phyloP scores from a whole-genome alignment of 306 rosid species.

The Corylus avellana region DNA sequence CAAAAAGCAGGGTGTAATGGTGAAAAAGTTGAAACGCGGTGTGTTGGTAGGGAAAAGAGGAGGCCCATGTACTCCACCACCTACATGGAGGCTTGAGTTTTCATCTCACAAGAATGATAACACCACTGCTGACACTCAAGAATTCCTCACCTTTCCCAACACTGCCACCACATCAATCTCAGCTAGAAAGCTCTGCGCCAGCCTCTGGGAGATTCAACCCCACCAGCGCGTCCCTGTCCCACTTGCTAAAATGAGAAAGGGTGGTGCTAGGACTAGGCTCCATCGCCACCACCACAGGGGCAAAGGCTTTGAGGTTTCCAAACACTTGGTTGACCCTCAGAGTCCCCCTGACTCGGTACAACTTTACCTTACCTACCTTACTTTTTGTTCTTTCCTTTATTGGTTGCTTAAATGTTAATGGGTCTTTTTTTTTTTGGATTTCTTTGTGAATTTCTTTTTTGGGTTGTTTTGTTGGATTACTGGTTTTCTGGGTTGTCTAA shows the following conservation, averaged over 20 bases:
- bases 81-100: constrained; percentile 70
- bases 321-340: constrained; percentile 30
- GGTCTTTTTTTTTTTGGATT: background rate
- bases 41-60: constrained; percentile 54
- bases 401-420: background rate
- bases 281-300: constrained; percentile 37
- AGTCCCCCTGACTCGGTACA: constrained; percentile 46
- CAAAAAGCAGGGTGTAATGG: constrained; percentile 42
- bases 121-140: constrained; percentile 15
- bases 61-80: constrained; percentile 68
- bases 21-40: constrained; percentile 50
- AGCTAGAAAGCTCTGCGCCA: constrained; percentile 77
- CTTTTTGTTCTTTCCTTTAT: background rate
- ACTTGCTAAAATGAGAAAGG: constrained; percentile 41
- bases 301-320: constrained; percentile 26
- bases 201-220: constrained; percentile 64
- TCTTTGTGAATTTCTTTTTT: background rate
- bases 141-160: constrained; percentile 45
- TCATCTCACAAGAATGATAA: constrained; percentile 23
- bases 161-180: constrained; percentile 40
- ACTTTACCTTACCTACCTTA: constrained; percentile 1
- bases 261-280: constrained; percentile 25
- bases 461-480: constrained; percentile 2
- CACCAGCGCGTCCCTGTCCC: constrained; percentile 38
- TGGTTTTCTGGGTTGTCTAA: constrained; percentile 10